Conservation (phyloP, 2,329 filamentous ascomycete genomes). For the Gliomastix tumulicola region DNA sequence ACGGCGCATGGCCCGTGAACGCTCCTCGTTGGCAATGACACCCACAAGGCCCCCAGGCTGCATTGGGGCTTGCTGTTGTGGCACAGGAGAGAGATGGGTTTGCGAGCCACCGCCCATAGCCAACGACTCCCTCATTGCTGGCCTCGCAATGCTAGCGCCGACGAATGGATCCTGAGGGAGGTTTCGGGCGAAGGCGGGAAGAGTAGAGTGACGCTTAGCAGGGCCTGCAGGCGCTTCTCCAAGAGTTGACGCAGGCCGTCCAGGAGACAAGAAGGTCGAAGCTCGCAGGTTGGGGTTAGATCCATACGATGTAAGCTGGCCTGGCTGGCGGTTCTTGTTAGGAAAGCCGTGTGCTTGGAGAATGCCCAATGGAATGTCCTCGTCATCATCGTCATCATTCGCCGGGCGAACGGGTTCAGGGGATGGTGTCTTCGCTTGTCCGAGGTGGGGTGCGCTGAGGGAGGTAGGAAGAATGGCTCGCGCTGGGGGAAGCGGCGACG, state of each 20-base stretch:
- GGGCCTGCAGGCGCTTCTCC: conserved; percentile 36
- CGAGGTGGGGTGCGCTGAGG: conserved; percentile 56
- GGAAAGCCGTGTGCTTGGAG: conserved; percentile 86
- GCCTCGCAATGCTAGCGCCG: conserved; percentile 69
- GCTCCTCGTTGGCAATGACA: conserved; percentile 81
- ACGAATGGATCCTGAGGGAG: conserved; percentile 81
- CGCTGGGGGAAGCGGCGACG: conserved; percentile 20
- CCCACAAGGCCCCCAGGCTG: conserved; percentile 78
- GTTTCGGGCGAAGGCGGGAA: conserved; percentile 78
- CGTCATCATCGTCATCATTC: conserved; percentile 80
- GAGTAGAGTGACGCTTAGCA: conserved; percentile 27
- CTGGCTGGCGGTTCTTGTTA: conserved; percentile 67
- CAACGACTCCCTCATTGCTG: conserved; percentile 66
- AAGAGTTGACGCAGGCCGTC: conserved; percentile 48
- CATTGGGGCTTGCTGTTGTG: conserved; percentile 21
- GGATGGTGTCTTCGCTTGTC: conserved; percentile 24
- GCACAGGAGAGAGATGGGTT: conserved; percentile 27
- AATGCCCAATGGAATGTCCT: conserved; percentile 81
- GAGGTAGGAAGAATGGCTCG: conserved; percentile 51
- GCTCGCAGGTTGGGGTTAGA: conserved; percentile 67
- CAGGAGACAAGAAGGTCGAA: conserved; percentile 30
- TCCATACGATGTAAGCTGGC: conserved; percentile 53
- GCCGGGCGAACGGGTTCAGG: conserved; percentile 30
- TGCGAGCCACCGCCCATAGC: conserved; percentile 54
- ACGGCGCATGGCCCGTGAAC: conserved; percentile 68